These are phyloP conservation scores for Cyclotella kingstonii DNA, from an alignment of 108 stramenopile genomes.

Conservation along the genomic window DNA sequence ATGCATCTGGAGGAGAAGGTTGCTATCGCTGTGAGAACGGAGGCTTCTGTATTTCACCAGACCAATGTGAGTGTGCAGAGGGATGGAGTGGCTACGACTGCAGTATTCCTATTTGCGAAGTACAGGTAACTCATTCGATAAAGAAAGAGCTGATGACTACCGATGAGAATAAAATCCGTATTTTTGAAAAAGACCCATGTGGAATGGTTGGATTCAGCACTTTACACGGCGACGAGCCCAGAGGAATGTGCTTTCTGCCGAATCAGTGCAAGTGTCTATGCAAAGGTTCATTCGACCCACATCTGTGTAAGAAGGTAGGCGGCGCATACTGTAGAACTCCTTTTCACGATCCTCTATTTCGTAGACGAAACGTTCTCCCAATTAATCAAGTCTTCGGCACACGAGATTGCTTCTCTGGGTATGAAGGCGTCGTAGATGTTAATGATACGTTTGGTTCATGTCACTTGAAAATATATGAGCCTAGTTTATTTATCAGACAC, in stretches of 20 bases:
- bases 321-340: slow-evolving; percentile 49
- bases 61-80: slow-evolving; percentile 70
- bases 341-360: slow-evolving; percentile 61
- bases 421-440: slow-evolving; percentile 64
- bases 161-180: slow-evolving; percentile 62
- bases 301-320: slow-evolving; percentile 42
- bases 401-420: slow-evolving; percentile 62
- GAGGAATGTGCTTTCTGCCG: slow-evolving; percentile 82
- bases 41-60: slow-evolving; percentile 79
- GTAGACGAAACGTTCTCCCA: slow-evolving; percentile 50
- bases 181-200: slow-evolving; percentile 85
- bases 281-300: slow-evolving; percentile 40
- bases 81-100: slow-evolving; percentile 90
- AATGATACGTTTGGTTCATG: slow-evolving; percentile 72
- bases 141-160: slow-evolving; percentile 66
- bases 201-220: slow-evolving; percentile 44
- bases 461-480: slow-evolving; percentile 74
- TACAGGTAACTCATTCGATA: slow-evolving; percentile 52
- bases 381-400: slow-evolving; percentile 76
- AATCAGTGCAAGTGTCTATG: slow-evolving; percentile 84
- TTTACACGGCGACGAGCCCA: slow-evolving; percentile 24
- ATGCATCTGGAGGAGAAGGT: slow-evolving; percentile 72
- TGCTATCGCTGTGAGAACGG: slow-evolving; percentile 87
- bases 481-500: slow-evolving; percentile 53
- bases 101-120: slow-evolving; percentile 75